phyloP scores from a whole-genome alignment of 1,139 yeast genomes.

The Yamadazyma atmosphaerica region DNA sequence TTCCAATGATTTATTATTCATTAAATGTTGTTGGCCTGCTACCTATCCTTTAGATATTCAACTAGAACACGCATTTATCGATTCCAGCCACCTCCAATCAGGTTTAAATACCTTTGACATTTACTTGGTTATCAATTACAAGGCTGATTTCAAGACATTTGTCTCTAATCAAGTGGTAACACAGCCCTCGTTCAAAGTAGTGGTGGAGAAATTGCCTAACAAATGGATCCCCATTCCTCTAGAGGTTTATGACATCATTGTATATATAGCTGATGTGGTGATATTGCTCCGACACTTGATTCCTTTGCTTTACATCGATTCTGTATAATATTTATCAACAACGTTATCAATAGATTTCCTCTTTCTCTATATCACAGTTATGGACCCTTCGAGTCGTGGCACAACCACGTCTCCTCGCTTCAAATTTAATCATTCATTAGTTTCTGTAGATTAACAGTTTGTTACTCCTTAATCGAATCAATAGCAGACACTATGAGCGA shows the following conservation, averaged over 20 bases:
- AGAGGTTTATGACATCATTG: constrained; percentile 36
- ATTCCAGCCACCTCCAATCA: constrained; percentile 13
- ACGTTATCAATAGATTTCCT: too few species aligned
- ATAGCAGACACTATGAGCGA: constrained; percentile 22
- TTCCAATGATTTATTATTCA: constrained; percentile 32
- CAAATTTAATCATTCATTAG: not conserved
- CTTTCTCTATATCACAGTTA: too few species aligned
- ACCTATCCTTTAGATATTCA: constrained; percentile 33
- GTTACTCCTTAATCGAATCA: not conserved
- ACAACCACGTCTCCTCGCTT: not conserved
- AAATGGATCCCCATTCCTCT: constrained; percentile 39
- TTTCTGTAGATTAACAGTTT: not conserved
- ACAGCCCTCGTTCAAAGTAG: constrained; percentile 24
- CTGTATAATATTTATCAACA: not conserved
- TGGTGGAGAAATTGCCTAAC: constrained; percentile 33
- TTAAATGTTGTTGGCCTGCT: constrained; percentile 50
- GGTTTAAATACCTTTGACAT: constrained; percentile 24
- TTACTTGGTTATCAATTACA: constrained; percentile 28
- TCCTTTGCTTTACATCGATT: constrained; percentile 3
- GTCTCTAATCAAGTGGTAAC: constrained; percentile 14
- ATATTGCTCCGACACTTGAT: constrained; percentile 17
- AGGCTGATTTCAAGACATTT: constrained; percentile 27
- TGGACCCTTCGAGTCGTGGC: too few species aligned
- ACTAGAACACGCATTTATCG: constrained; percentile 24
- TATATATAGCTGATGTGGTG: constrained; percentile 30